Conservation (phyloP, 768 basidiomycete species). For the Pleurotus pulmonarius region DNA sequence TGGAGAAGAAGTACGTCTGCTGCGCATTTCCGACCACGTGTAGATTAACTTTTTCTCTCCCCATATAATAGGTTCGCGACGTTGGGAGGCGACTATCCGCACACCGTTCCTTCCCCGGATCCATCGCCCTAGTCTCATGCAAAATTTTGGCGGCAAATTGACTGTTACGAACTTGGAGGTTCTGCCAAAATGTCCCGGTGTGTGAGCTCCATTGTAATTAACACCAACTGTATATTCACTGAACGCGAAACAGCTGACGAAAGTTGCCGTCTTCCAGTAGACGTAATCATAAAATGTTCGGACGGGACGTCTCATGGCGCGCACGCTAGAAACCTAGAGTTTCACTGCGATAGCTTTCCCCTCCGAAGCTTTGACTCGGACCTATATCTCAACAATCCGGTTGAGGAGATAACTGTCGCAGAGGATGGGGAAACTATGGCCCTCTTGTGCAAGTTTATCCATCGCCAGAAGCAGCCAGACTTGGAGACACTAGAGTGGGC, state of each 20-base stretch:
- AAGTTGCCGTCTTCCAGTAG: slow-evolving; percentile 3
- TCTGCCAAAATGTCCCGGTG: too few relatives aligned
- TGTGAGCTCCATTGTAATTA: too few relatives aligned
- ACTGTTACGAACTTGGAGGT: too few relatives aligned
- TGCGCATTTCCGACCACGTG: too few relatives aligned
- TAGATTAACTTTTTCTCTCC: too few relatives aligned
- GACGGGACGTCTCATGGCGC: slow-evolving; percentile 6
- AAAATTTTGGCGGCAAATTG: too few relatives aligned
- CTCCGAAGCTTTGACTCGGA: neutral
- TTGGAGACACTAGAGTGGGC: neutral
- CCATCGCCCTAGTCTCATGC: too few relatives aligned
- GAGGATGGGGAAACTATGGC: neutral
- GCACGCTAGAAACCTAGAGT: slow-evolving; percentile 7
- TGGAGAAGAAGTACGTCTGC: too few relatives aligned
- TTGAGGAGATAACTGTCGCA: neutral
- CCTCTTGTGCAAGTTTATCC: neutral
- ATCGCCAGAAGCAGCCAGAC: neutral
- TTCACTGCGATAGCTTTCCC: slow-evolving; percentile 5
- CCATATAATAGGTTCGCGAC: too few relatives aligned
- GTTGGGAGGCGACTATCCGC: too few relatives aligned
- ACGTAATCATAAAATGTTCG: slow-evolving; percentile 4
- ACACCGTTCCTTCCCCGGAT: too few relatives aligned
- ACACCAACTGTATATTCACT: too few relatives aligned
- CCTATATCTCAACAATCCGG: neutral
- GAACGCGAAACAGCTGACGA: neutral